These are phyloP conservation scores for Mycena metata DNA, from an alignment of 768 basidiomycete species.

Conservation along the genomic window DNA sequence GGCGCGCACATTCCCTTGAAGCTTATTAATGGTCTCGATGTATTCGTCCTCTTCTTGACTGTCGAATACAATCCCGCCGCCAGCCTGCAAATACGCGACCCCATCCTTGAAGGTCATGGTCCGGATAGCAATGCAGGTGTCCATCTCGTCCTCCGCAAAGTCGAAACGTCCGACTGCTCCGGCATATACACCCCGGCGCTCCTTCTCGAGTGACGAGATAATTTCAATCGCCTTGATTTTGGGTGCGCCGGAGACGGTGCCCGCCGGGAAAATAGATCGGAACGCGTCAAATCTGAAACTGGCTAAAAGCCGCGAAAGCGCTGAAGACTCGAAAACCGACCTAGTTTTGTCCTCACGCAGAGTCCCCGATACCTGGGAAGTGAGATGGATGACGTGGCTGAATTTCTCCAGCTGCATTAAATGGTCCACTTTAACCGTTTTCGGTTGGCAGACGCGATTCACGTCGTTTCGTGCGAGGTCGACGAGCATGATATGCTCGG, in stretches of 20 bases:
- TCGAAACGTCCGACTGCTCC: slow-evolving; percentile 99
- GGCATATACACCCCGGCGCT: slow-evolving; percentile 94
- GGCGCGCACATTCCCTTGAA: slow-evolving; percentile 87
- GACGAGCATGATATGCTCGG: slow-evolving; percentile 99
- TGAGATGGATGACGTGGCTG: slow-evolving; percentile 97
- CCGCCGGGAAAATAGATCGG: slow-evolving; percentile 98
- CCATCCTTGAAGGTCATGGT: slow-evolving; percentile 98
- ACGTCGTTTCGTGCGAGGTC: slow-evolving; percentile 99
- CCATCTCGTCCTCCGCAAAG: slow-evolving; percentile 95
- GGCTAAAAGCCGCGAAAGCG: slow-evolving; percentile 24
- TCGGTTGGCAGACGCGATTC: slow-evolving; percentile 95
- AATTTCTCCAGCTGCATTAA: slow-evolving; percentile 96
- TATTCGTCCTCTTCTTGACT: slow-evolving; percentile 99
- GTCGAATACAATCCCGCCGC: slow-evolving; percentile 97
- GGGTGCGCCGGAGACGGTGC: slow-evolving; percentile 98
- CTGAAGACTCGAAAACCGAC: slow-evolving; percentile 54
- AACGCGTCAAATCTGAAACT: slow-evolving; percentile 92
- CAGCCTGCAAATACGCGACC: slow-evolving; percentile 92
- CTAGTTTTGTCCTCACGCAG: slow-evolving; percentile 87
- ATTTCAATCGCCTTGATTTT: slow-evolving; percentile 99
- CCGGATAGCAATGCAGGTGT: slow-evolving; percentile 98
- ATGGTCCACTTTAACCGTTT: slow-evolving; percentile 95
- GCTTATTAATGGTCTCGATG: slow-evolving; percentile 94
- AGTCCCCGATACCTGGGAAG: slow-evolving; percentile 92
- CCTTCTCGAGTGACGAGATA: slow-evolving; percentile 86